Conservation (phyloP, 768 basidiomycete species). For the Fomitopsis pulvina region DNA sequence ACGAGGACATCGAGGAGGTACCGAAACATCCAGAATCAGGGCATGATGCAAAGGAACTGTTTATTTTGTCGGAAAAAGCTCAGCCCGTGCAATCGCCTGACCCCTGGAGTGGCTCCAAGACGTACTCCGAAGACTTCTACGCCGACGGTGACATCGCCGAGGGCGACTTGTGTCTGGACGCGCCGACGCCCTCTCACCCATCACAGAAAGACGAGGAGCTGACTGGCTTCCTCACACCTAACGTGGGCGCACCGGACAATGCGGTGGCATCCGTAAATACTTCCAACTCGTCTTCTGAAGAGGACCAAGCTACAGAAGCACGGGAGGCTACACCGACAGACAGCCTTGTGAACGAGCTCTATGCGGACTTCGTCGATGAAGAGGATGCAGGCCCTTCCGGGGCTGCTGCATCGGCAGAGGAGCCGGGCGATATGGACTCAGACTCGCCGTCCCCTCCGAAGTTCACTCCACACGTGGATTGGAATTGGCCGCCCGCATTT, state of each 20-base stretch:
- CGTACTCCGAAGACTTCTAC: slow-evolving; percentile 36
- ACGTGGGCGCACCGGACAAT: neutral
- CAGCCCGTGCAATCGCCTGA: slow-evolving; percentile 25
- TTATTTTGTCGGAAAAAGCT: neutral
- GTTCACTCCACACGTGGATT: slow-evolving; percentile 22
- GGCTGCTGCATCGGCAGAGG: neutral
- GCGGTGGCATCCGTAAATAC: neutral
- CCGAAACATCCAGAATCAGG: neutral
- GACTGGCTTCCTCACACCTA: slow-evolving; percentile 10
- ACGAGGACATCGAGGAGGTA: neutral
- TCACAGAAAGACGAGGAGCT: slow-evolving; percentile 16
- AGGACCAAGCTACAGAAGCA: neutral
- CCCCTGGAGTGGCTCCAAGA: slow-evolving; percentile 33
- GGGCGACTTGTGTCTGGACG: neutral
- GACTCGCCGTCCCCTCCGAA: neutral
- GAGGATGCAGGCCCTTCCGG: neutral
- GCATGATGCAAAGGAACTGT: neutral
- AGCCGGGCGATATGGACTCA: neutral
- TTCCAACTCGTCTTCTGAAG: neutral
- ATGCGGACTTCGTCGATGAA: neutral
- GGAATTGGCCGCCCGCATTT: slow-evolving; percentile 32
- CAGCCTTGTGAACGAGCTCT: neutral
- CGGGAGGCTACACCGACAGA: neutral
- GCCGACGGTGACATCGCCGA: slow-evolving; percentile 27
- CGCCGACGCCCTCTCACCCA: slow-evolving; percentile 19